phyloP scores from a whole-genome alignment of 495 filamentous ascomycete species.

The Penicillium daleae region DNA sequence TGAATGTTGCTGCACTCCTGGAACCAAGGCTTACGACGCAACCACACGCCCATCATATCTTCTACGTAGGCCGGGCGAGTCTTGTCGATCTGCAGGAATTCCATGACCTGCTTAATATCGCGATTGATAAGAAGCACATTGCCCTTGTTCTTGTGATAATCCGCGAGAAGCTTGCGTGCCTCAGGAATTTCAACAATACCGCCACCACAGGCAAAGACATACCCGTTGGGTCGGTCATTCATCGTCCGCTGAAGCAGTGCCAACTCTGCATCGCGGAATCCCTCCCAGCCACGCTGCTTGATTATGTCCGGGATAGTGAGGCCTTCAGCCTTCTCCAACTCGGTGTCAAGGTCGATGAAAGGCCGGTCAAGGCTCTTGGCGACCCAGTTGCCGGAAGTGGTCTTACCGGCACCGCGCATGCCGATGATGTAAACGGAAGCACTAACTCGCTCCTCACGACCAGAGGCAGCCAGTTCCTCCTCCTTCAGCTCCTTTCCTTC shows the following conservation, averaged over 20 bases:
- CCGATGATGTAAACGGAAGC: conserved; percentile 90
- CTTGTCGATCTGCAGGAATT: conserved; percentile 87
- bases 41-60: conserved; percentile 90
- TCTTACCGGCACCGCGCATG: conserved; percentile 97
- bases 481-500: conserved; percentile 69
- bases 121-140: conserved; percentile 87
- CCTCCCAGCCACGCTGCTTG: conserved; percentile 78
- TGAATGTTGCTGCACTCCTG: conserved; percentile 93
- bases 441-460: conserved; percentile 39
- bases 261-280: conserved; percentile 82
- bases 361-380: conserved; percentile 71
- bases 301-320: conserved; percentile 87
- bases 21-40: conserved; percentile 90
- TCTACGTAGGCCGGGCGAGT: conserved; percentile 91
- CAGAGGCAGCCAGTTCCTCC: conserved; percentile 34
- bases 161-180: conserved; percentile 73
- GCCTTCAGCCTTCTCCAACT: conserved; percentile 72
- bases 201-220: conserved; percentile 92
- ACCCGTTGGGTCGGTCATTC: conserved; percentile 69
- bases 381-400: conserved; percentile 87
- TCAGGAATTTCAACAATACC: conserved; percentile 88
- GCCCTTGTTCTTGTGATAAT: conserved; percentile 80
- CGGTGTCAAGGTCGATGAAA: conserved; percentile 84
- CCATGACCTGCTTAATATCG: conserved; percentile 85
- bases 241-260: conserved; percentile 71